Evolutionary conservation across 225 moss, liverwort and hornwort genomes (phyloP).

Genomic region (Bryoerythrophyllum caledonicum): DNA sequence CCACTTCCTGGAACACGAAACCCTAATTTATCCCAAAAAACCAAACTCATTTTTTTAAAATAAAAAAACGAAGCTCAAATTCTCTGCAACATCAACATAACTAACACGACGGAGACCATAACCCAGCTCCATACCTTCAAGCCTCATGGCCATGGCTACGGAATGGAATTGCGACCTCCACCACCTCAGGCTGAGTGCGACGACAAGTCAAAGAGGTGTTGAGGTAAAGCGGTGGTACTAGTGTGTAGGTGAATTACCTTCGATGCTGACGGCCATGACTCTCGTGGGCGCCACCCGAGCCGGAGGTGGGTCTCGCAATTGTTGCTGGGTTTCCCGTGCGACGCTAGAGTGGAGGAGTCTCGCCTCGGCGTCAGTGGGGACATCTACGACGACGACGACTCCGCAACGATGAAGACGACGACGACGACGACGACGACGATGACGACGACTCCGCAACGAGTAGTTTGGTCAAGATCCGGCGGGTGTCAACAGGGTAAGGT

Average conservation of each 20-base stretch:
- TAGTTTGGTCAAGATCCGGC: no score
- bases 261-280: slow-evolving; percentile 24
- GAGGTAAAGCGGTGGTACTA: not conserved
- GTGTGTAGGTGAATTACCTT: slow-evolving; percentile 21
- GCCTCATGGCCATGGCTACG: slow-evolving; percentile 37
- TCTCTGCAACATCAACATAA: no score
- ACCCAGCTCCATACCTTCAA: slow-evolving; percentile 27
- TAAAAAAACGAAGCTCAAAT: no score
- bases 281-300: not conserved
- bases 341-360: not conserved
- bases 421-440: no score
- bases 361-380: not conserved
- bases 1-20: no score
- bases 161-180: not conserved
- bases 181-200: not conserved
- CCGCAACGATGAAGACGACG: no score
- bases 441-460: no score
- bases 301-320: no score
- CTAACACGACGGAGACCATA: not conserved
- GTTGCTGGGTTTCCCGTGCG: not conserved
- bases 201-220: slow-evolving; percentile 5
- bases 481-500: no score
- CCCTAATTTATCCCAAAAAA: no score
- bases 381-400: no score
- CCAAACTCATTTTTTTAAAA: no score